Conservation (phyloP, 805 yeast species). For the Metschnikowia noctiluminum region DNA sequence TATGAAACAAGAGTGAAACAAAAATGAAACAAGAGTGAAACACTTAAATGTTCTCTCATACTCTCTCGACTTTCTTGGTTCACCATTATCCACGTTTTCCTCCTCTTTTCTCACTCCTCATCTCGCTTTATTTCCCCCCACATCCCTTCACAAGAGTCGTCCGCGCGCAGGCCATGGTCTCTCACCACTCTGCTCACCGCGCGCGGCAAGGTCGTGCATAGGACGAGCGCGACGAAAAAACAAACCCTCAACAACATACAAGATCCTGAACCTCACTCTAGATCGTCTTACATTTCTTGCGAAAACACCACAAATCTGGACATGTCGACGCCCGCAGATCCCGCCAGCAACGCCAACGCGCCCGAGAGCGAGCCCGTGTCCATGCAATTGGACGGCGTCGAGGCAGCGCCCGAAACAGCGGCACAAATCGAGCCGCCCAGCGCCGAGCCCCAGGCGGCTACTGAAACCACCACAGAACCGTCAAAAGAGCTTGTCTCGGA, state of each 20-base stretch:
- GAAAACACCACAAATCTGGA: neutral
- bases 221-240: conserved; percentile 6
- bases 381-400: conserved; percentile 4
- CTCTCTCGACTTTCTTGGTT: no score
- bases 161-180: neutral
- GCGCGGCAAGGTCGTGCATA: conserved; percentile 12
- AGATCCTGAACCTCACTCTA: neutral
- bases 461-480: neutral
- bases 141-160: neutral
- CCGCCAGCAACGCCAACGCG: conserved; percentile 11
- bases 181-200: neutral
- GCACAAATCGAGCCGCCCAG: neutral
- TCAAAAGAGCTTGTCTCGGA: neutral
- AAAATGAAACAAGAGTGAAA: no score
- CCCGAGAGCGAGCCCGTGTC: conserved; percentile 9
- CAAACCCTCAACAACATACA: conserved; percentile 9
- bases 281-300: neutral
- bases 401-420: neutral
- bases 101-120: no score
- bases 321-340: conserved; percentile 20
- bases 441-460: neutral
- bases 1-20: no score
- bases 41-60: no score
- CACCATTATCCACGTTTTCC: no score
- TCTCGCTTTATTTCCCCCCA: neutral